Conservation (phyloP, 495 filamentous ascomycete genomes). For the Trichoderma erinaceum region DNA sequence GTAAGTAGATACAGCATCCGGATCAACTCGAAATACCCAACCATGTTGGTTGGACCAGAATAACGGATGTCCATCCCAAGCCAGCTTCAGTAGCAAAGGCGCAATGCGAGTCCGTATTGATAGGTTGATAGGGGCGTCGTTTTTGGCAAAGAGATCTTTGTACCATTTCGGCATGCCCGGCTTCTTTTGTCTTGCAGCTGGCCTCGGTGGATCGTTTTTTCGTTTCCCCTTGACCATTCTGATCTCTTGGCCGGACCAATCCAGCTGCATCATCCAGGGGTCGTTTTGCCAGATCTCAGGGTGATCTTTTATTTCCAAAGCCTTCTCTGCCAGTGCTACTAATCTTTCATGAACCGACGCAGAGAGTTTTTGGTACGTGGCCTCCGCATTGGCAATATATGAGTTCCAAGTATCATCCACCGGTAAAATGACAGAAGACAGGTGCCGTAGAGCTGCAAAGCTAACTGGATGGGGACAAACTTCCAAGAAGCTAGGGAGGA, state of each 20-base stretch:
- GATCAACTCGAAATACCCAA: constrained; percentile 81
- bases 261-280: constrained; percentile 86
- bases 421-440: constrained; percentile 87
- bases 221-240: constrained; percentile 88
- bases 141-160: constrained; percentile 75
- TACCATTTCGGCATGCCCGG: constrained; percentile 96
- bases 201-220: constrained; percentile 70
- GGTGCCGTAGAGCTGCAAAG: constrained; percentile 86
- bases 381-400: constrained; percentile 76
- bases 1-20: constrained; percentile 56
- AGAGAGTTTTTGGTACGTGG: constrained; percentile 71
- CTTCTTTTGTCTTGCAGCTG: constrained; percentile 78
- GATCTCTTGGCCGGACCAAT: constrained; percentile 90
- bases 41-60: constrained; percentile 90
- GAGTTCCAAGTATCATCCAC: constrained; percentile 80
- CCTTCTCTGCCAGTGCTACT: constrained; percentile 63
- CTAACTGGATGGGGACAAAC: constrained; percentile 95
- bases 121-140: constrained; percentile 58
- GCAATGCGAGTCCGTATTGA: constrained; percentile 84
- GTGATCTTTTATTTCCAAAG: constrained; percentile 63
- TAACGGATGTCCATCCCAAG: constrained; percentile 85
- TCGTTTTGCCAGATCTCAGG: constrained; percentile 64
- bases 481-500: constrained; percentile 81
- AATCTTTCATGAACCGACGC: constrained; percentile 70
- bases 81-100: constrained; percentile 73